Percentiles rank a stretch among this genome's conserved stretches.
phyloP scores from a whole-genome alignment of 2,329 filamentous ascomycete genomes.

The Pseudogymnoascus sp. region DNA sequence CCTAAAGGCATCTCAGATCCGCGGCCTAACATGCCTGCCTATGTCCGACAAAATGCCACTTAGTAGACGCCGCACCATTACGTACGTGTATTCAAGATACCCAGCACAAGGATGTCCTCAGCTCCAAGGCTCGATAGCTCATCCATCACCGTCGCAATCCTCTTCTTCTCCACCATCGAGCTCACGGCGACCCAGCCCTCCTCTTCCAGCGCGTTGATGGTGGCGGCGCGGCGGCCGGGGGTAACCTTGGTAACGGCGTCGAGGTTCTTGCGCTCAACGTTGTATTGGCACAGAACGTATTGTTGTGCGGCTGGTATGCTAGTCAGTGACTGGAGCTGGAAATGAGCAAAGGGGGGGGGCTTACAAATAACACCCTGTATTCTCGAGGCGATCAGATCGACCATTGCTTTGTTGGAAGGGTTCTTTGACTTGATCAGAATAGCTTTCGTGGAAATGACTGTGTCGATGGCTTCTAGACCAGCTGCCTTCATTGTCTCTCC shows the following conservation, averaged over 20 bases:
- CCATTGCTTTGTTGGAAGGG: conserved; percentile 70
- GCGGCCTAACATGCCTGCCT: not conserved
- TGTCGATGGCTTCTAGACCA: conserved; percentile 88
- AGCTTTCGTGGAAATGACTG: conserved; percentile 79
- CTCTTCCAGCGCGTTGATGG: conserved; percentile 81
- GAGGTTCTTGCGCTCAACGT: conserved; percentile 68
- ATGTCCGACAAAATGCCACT: not conserved
- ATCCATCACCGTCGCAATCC: conserved; percentile 30
- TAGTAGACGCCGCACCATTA: not conserved
- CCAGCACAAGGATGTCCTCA: conserved; percentile 29
- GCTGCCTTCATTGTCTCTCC: conserved; percentile 97
- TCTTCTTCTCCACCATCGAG: conserved; percentile 72
- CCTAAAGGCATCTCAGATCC: not conserved
- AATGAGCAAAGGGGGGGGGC: conserved; percentile 16
- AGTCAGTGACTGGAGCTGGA: conserved; percentile 14
- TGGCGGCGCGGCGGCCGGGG: conserved; percentile 88
- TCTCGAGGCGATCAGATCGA: conserved; percentile 76
- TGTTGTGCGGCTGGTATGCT: conserved; percentile 62
- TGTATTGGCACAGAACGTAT: conserved; percentile 95
- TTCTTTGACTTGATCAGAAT: conserved; percentile 87
- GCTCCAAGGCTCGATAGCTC: conserved; percentile 28
- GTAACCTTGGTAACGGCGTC: conserved; percentile 67
- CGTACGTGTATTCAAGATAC: conserved; percentile 29
- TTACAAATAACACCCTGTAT: conserved; percentile 86
- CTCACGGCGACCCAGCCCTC: conserved; percentile 91